phyloP scores from a whole-genome alignment of 371 early-diverging fungal species.

The Rhizomucor miehei region DNA sequence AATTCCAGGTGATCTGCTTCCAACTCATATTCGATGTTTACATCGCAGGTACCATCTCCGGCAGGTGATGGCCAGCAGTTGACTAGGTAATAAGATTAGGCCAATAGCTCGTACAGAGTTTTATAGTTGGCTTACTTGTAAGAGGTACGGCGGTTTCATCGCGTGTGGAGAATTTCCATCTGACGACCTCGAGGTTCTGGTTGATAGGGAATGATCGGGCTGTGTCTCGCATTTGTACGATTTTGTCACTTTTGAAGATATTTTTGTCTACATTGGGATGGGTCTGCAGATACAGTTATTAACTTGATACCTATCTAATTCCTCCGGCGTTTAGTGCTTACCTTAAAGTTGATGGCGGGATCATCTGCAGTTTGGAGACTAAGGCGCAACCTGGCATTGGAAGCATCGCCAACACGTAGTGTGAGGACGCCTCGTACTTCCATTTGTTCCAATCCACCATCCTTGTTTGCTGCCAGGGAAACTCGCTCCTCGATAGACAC shows the following conservation, averaged over 20 bases:
- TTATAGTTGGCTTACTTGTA: constrained; percentile 57
- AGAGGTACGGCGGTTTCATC: constrained; percentile 86
- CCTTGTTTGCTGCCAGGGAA: constrained; percentile 76
- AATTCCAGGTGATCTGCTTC: constrained; percentile 72
- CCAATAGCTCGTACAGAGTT: too few species aligned
- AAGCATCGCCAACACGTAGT: constrained; percentile 71
- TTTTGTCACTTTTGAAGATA: constrained; percentile 66
- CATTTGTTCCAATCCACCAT: constrained; percentile 89
- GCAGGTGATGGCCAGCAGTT: constrained; percentile 97
- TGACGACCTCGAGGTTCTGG: constrained; percentile 81
- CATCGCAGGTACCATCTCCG: constrained; percentile 84
- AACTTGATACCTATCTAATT: background rate
- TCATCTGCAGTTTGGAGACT: constrained; percentile 53
- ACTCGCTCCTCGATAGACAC: constrained; percentile 87
- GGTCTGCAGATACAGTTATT: constrained; percentile 50
- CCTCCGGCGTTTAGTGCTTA: constrained; percentile 16
- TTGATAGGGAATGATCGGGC: constrained; percentile 84
- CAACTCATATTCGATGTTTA: constrained; percentile 94
- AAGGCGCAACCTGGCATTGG: constrained; percentile 57
- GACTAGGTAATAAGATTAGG: constrained; percentile 39
- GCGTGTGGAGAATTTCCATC: constrained; percentile 81
- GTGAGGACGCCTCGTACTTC: constrained; percentile 91
- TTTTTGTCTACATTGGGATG: constrained; percentile 97
- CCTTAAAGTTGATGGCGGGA: constrained; percentile 74
- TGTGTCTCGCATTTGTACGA: constrained; percentile 81